phyloP scores from a whole-genome alignment of 768 basidiomycete genomes.

The Xerocomellus amylosporus region DNA sequence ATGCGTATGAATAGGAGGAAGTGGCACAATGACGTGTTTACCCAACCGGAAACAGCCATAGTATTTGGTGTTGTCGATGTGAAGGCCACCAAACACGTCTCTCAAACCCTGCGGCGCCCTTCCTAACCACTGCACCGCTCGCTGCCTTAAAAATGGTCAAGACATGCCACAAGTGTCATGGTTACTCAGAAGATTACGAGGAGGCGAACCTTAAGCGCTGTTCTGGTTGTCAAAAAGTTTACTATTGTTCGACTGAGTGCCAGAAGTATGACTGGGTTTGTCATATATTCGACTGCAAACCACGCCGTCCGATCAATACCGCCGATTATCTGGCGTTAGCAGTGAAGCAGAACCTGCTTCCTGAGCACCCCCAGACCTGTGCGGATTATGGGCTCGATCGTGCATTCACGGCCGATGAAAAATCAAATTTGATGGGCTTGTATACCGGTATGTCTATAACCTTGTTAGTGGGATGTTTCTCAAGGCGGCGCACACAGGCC shows the following conservation, averaged over 20 bases:
- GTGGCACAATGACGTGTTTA: no score
- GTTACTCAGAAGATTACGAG: neutral
- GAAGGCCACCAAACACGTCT: no score
- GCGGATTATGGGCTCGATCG: conserved; percentile 3
- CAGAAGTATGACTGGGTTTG: neutral
- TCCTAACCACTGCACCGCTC: neutral
- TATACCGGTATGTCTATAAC: neutral
- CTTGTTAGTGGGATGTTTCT: neutral
- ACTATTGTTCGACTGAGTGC: neutral
- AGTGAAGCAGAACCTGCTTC: neutral
- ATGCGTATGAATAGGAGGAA: no score
- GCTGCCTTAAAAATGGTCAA: neutral
- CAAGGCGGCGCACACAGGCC: neutral
- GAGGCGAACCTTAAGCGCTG: conserved; percentile 1
- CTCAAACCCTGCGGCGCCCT: neutral
- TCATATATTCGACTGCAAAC: conserved; percentile 9
- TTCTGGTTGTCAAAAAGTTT: neutral
- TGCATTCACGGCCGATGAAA: neutral
- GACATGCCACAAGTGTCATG: neutral
- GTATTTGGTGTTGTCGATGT: no score
- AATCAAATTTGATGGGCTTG: neutral
- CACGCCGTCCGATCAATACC: conserved; percentile 1
- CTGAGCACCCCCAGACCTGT: neutral
- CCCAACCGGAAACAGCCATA: no score
- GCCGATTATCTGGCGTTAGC: neutral